Evolutionary conservation across 441 rosid genomes (phyloP), one percentile per base, ranked within the genome.

Genomic region (Biscutella laevigata): DNA sequence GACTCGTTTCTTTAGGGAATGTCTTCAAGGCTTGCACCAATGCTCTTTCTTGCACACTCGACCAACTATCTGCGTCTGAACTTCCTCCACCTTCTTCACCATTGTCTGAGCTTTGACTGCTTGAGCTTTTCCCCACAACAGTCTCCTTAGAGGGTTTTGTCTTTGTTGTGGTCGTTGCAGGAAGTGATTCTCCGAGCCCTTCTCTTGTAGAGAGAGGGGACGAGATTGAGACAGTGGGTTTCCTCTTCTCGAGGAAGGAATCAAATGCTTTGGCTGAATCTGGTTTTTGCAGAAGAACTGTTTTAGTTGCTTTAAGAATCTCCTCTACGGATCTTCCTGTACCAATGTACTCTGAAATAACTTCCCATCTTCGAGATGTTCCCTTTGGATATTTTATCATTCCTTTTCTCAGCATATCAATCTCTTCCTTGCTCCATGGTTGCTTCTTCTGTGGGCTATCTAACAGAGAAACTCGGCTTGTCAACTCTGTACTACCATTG

Each of bases 321-420:
- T 86, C 97, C 56, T 92, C 99, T 43, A 92, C 97, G 6, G 95
- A 78, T 71, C 99, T 84, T 46, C 80, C 88, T 1, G 97, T 84
- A 38, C 95, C 95, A 4, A 92, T 78, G 71, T 76, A 92, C 55
- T 88, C 97, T 5, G 95, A 88, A 53, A 92, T 64, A 53, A 92
- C 97, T 70, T 88, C 99, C 99, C 99, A 92, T 73, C 99, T 82
- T 19, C 87, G 79, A 33, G 94, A 84, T 39, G 95, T 92, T 58
- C 98, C 98, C 68, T 92, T 92, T 10, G 90, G 94, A 64, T 73
- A 88, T 64, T 92, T 92, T 62, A 56, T 72, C 62, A 81, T 81
- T 69, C 96, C 98, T 77, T 92, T 92, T 52, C 89, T 81, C 71
- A 92, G 74, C 42, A 86, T 81, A 61, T 84, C 98, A 69, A 92